Percentiles rank a stretch among this genome's conserved stretches.
phyloP scores from a whole-genome alignment of 805 yeast species.

The Candida chauliodis region DNA sequence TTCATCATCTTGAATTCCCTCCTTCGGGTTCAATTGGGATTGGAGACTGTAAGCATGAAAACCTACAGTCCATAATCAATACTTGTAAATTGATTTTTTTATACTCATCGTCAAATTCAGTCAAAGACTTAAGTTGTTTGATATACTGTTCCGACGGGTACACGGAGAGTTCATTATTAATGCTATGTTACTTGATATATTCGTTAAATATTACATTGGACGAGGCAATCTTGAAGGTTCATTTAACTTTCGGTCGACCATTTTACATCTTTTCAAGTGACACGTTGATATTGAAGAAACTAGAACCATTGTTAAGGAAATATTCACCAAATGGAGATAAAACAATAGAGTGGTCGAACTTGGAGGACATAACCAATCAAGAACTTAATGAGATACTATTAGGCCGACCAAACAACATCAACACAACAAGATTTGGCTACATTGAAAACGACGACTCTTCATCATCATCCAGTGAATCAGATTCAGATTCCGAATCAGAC shows the following conservation, averaged over 20 bases:
- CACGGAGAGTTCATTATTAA: slow-evolving; percentile 81
- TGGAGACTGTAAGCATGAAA: slow-evolving; percentile 63
- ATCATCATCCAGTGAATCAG: neutral
- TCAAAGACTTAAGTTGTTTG: slow-evolving; percentile 41
- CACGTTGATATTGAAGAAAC: slow-evolving; percentile 56
- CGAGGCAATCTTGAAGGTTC: slow-evolving; percentile 65
- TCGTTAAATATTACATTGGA: slow-evolving; percentile 56
- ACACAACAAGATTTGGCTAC: slow-evolving; percentile 22
- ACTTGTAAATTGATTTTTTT: slow-evolving; percentile 63
- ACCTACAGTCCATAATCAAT: slow-evolving; percentile 60
- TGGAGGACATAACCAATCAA: slow-evolving; percentile 24
- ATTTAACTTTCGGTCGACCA: slow-evolving; percentile 65
- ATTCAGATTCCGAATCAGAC: neutral
- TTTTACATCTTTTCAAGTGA: slow-evolving; percentile 81
- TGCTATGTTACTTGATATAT: slow-evolving; percentile 69
- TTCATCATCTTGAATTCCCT: slow-evolving; percentile 58
- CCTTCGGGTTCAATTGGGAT: slow-evolving; percentile 80
- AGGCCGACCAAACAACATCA: slow-evolving; percentile 12
- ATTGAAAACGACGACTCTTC: slow-evolving; percentile 16
- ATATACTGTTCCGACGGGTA: slow-evolving; percentile 88
- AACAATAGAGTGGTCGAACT: slow-evolving; percentile 24
- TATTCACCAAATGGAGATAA: slow-evolving; percentile 48
- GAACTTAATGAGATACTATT: slow-evolving; percentile 37
- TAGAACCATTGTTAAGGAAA: slow-evolving; percentile 58
- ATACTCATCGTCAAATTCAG: slow-evolving; percentile 28